These are phyloP conservation scores for Grosmannia huntii DNA, from an alignment of 2,329 filamentous ascomycete species.

Conservation along the genomic window DNA sequence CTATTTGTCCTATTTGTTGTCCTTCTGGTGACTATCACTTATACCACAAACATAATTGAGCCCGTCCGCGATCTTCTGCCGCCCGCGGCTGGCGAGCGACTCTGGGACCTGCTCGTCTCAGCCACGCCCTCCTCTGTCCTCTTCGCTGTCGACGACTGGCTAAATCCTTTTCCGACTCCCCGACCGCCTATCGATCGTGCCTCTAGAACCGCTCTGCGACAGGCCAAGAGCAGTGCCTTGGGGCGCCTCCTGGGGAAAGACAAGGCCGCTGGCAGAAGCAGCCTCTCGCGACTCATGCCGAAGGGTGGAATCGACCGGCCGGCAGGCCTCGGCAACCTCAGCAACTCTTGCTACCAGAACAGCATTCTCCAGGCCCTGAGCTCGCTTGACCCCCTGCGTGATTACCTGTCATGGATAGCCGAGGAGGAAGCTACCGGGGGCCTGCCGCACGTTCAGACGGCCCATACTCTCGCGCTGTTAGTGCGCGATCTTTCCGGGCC, in stretches of 20 bases:
- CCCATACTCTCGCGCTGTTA: constrained; percentile 46
- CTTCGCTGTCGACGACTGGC: constrained; percentile 42
- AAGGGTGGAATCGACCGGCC: constrained; percentile 32
- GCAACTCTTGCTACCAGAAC: constrained; percentile 97
- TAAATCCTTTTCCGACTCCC: constrained; percentile 32
- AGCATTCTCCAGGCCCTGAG: constrained; percentile 81
- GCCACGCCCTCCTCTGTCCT: constrained; percentile 43
- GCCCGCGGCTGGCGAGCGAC: constrained; percentile 23
- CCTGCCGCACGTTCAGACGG: constrained; percentile 21
- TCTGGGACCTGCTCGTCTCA: constrained; percentile 50
- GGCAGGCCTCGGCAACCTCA: constrained; percentile 72
- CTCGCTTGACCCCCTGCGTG: constrained; percentile 55
- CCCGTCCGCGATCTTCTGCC: constrained; percentile 16
- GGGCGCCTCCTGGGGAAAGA: constrained; percentile 50
- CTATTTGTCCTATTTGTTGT: constrained; percentile 22
- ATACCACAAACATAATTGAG: constrained; percentile 17
- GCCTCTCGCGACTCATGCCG: constrained; percentile 12
- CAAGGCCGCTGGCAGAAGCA: constrained; percentile 37
- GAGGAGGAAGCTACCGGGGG: constrained; percentile 17
- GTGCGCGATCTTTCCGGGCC: constrained; percentile 58
- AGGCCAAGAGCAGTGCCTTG: constrained; percentile 53
- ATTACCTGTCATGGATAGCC: constrained; percentile 45
- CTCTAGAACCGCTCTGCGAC: constrained; percentile 24
- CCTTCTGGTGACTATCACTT: constrained; percentile 21
- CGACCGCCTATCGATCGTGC: constrained; percentile 13